Base-by-base conservation (phyloP, 257 asterid species). In the Asclepias syriaca region DNA sequence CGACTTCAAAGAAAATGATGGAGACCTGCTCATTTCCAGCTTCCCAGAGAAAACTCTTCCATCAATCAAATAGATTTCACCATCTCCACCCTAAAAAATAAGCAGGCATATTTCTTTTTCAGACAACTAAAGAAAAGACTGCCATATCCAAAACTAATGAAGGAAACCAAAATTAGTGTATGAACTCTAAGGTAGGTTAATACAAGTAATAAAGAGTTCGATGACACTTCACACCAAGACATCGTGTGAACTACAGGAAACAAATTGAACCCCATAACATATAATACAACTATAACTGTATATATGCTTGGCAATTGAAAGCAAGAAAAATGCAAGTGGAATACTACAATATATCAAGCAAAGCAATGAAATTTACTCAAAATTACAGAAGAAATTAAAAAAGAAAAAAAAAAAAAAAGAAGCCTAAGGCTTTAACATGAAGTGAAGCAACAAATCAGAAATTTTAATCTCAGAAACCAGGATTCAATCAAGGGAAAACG, bases 11-110 rank as follows among this genome's bases (percentile, higher is more conserved):
- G 95, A 86, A 86, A 92, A 92, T 58, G 99, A 88, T 58, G 96
- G 96, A 6, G 96, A 90, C 69, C 96, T 81, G 85, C 96, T 95
- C 98, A 95, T 95, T 78, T 88, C 89, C 77, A 81, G 80, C 70
- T 65, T 78, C 77, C 71, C 40, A 14, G 64, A 74, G 66, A 71
- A 68, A 75, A 76, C 69, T 66, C 56, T 76, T 75, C 49, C 66
- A 70, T 71, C 78, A 75, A 81, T 80, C 86, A 85, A 73, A 75
- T 51, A 75, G 66, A 63, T 75, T 77, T 73, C 78, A 68, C 71
- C 81, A 74, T 59, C 40, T 29, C 24, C 72, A 76, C 24, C 21
- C 78, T 61, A 70, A 74, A 6, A 54, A 65, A 37, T 2, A 43
- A 65, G 73, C 71, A 61, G 22, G 12, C 37, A 72, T 60, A 69